Percentiles rank a stretch among this genome's conserved stretches.
Conservation (phyloP, 2,329 filamentous ascomycete genomes). For the Harringtonia lauricola region DNA sequence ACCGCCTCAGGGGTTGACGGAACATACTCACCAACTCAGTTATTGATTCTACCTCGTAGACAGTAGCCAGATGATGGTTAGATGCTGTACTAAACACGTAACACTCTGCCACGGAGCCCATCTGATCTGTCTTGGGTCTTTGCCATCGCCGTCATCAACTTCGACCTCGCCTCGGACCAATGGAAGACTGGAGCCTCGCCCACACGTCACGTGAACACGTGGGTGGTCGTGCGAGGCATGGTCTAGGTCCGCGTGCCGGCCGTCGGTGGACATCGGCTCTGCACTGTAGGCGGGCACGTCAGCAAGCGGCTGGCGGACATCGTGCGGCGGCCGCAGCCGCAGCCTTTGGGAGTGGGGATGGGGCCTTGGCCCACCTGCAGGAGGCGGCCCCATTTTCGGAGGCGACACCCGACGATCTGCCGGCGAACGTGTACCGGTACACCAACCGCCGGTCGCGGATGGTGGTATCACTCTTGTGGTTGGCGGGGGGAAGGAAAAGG, state of each 20-base stretch:
- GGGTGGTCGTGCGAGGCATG: conserved; percentile 51
- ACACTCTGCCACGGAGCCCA: too few species aligned
- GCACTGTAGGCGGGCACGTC: conserved; percentile 49
- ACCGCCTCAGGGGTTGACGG: too few species aligned
- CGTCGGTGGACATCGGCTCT: conserved; percentile 51
- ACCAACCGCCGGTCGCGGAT: conserved; percentile 43
- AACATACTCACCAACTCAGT: too few species aligned
- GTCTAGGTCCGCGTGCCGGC: conserved; percentile 53
- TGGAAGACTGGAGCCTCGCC: conserved; percentile 36
- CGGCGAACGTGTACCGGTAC: conserved; percentile 38
- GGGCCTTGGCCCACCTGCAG: conserved; percentile 33
- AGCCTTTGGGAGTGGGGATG: too few species aligned
- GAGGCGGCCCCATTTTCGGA: conserved; percentile 26
- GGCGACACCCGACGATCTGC: conserved; percentile 27
- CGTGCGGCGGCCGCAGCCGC: conserved; percentile 32
- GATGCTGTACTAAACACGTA: too few species aligned
- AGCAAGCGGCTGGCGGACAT: conserved; percentile 47
- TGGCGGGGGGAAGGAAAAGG: too few species aligned
- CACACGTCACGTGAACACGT: conserved; percentile 44
- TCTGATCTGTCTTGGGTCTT: conserved; percentile 58
- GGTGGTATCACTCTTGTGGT: too few species aligned
- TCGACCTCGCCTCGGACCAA: conserved; percentile 41
- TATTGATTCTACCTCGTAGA: too few species aligned
- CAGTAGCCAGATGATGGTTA: too few species aligned
- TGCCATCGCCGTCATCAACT: conserved; percentile 48